Evolutionary conservation across 306 rosid species (phyloP).

Genomic region (Inga leiocalycina): DNA sequence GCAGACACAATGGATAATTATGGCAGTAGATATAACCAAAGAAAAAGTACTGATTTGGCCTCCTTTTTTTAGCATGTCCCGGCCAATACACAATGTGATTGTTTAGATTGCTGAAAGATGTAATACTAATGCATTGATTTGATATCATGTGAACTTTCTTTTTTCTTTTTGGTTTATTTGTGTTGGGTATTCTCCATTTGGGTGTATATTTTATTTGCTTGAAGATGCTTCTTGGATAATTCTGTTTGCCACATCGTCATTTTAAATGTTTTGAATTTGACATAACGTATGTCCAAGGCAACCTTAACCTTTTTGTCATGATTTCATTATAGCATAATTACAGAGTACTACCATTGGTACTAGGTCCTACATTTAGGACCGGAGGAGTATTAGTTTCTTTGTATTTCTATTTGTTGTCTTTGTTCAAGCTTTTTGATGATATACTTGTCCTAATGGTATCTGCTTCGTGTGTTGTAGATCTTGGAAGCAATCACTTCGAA

Average conservation of each 20-base stretch:
- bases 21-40: not conserved
- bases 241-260: not conserved
- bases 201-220: not conserved
- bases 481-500: constrained; percentile 72
- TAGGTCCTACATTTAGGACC: no score
- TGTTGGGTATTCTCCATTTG: not conserved
- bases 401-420: not conserved
- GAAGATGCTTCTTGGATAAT: not conserved
- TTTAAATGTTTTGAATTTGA: not conserved
- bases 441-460: constrained; percentile 16
- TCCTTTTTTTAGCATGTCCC: not conserved
- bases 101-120: not conserved
- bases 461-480: constrained; percentile 42
- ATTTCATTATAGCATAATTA: not conserved
- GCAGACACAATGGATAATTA: not conserved
- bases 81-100: constrained; percentile 2
- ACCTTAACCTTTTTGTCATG: not conserved
- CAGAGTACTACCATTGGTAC: not conserved
- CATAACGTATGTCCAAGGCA: no score
- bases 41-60: not conserved
- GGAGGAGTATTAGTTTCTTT: not conserved
- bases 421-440: not conserved
- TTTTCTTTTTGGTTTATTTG: no score
- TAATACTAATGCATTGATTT: not conserved
- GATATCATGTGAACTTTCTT: not conserved